Evolutionary conservation across 768 basidiomycete genomes (phyloP).

Genomic region (Chiua virens): DNA sequence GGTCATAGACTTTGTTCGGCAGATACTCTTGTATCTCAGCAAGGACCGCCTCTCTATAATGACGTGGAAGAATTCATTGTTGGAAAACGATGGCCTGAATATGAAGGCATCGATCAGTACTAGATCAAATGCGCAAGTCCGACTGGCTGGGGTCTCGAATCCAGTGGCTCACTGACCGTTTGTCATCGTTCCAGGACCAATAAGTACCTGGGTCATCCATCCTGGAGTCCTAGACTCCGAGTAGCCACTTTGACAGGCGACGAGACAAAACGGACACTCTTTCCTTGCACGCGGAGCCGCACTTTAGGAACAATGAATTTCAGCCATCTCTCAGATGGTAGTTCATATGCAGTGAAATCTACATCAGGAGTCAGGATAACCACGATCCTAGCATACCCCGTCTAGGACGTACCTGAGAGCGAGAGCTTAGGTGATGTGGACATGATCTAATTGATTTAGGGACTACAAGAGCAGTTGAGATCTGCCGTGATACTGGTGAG

Average conservation of each 20-base stretch:
- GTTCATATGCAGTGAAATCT: slow-evolving; percentile 27
- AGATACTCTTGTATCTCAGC: slow-evolving; percentile 23
- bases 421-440: slow-evolving; percentile 13
- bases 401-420: slow-evolving; percentile 16
- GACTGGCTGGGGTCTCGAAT: not conserved
- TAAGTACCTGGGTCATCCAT: not conserved
- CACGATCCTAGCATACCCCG: not conserved
- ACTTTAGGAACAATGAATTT: slow-evolving; percentile 19
- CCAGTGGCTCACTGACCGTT: slow-evolving; percentile 9
- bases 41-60: slow-evolving; percentile 20
- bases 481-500: too few species aligned
- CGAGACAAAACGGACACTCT: slow-evolving; percentile 16
- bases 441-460: not conserved
- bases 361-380: too few species aligned
- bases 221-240: not conserved
- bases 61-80: slow-evolving; percentile 20
- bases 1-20: slow-evolving; percentile 19
- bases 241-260: slow-evolving; percentile 1
- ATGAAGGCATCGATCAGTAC: not conserved
- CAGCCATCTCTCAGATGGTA: slow-evolving; percentile 21
- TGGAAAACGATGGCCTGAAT: slow-evolving; percentile 14
- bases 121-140: not conserved
- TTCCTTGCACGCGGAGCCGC: slow-evolving; percentile 18
- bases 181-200: slow-evolving; percentile 18
- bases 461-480: too few species aligned